phyloP scores from a whole-genome alignment of 2,329 filamentous ascomycete genomes.

The Beauveria medogensis region DNA sequence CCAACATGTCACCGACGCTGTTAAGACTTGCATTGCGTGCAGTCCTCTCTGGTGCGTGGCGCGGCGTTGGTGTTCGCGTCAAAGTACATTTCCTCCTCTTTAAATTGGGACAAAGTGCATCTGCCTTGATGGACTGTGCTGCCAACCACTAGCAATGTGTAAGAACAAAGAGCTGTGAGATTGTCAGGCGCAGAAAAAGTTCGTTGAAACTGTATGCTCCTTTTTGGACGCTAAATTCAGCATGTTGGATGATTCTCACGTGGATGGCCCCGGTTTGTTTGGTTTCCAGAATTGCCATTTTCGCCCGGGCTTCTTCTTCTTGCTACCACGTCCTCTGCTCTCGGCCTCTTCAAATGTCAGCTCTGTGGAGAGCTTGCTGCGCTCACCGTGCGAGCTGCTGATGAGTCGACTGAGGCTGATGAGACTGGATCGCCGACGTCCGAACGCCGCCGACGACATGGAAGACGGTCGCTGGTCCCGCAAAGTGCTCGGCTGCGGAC shows the following conservation, averaged over 20 bases:
- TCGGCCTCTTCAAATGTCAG: conserved; percentile 50
- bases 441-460: conserved; percentile 53
- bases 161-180: neutral
- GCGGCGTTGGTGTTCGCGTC: neutral
- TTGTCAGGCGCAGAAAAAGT: neutral
- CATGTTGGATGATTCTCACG: conserved; percentile 15
- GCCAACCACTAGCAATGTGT: neutral
- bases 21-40: neutral
- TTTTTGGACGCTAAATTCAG: neutral
- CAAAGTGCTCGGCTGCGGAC: conserved; percentile 40
- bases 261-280: conserved; percentile 33
- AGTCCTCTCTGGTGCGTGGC: neutral
- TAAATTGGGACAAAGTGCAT: neutral
- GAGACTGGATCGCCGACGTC: conserved; percentile 65
- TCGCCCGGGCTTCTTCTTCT: conserved; percentile 61
- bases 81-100: neutral
- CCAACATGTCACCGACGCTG: neutral
- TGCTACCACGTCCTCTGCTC: conserved; percentile 50
- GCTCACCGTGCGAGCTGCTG: conserved; percentile 64
- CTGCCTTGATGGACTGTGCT: neutral
- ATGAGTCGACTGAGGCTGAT: conserved; percentile 70
- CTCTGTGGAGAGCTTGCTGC: conserved; percentile 66
- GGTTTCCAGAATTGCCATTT: conserved; percentile 75
- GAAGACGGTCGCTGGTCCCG: conserved; percentile 54
- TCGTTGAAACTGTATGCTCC: neutral